phyloP scores from a whole-genome alignment of 1,139 yeast species.

The Candida sanyaensis region DNA sequence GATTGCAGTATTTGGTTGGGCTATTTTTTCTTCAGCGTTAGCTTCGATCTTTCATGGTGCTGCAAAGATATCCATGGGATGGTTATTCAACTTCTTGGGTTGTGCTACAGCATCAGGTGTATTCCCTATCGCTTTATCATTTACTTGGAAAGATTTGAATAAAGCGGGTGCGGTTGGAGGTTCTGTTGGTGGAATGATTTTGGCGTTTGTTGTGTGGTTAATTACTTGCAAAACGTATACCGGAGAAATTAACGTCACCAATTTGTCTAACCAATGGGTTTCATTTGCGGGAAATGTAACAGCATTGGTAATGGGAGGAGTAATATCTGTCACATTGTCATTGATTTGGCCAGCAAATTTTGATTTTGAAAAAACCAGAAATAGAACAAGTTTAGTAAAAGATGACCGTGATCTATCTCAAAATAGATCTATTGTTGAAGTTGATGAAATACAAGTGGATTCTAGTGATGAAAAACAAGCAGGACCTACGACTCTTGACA shows the following conservation, averaged over 20 bases:
- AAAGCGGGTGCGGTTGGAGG: conserved; percentile 32
- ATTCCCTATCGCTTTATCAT: conserved; percentile 40
- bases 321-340: conserved; percentile 27
- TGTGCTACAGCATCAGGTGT: conserved; percentile 33
- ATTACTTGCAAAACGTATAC: conserved; percentile 19
- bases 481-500: background rate
- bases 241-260: conserved; percentile 26
- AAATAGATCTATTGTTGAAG: background rate
- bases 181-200: conserved; percentile 26
- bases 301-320: conserved; percentile 27
- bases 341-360: conserved; percentile 38
- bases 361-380: conserved; percentile 34
- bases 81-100: conserved; percentile 46
- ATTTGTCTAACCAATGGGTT: conserved; percentile 22
- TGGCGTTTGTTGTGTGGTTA: conserved; percentile 23
- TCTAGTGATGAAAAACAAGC: background rate
- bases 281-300: conserved; percentile 20
- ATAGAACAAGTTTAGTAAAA: conserved; percentile 28
- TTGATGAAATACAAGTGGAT: background rate
- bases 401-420: background rate
- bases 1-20: conserved; percentile 33
- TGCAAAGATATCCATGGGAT: conserved; percentile 24
- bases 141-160: conserved; percentile 41
- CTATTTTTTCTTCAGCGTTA: conserved; percentile 32
- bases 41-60: conserved; percentile 45